Evolutionary conservation across 2,329 filamentous ascomycete species (phyloP).

Genomic region (Chaetomium strumarium): DNA sequence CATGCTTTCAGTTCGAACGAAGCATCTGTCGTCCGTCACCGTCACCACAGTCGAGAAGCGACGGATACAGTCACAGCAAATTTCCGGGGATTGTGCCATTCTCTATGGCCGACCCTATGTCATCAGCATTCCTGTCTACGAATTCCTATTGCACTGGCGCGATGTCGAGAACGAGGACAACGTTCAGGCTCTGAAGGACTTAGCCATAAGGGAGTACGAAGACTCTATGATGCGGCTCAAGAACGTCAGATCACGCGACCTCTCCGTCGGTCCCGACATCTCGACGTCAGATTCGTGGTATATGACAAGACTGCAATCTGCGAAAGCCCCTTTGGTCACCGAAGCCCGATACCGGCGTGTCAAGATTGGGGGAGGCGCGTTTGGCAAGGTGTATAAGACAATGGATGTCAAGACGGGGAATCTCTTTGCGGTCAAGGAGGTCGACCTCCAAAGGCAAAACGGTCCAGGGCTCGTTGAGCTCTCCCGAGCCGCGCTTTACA

Average conservation of each 20-base stretch:
- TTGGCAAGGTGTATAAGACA: constrained; percentile 16
- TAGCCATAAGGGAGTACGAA: neutral
- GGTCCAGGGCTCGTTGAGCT: too few species aligned
- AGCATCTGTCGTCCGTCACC: neutral
- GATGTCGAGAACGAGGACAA: neutral
- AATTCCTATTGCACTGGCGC: neutral
- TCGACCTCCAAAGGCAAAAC: constrained; percentile 2
- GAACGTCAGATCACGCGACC: constrained; percentile 2
- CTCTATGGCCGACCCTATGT: neutral
- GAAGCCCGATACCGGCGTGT: neutral
- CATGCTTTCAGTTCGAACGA: constrained; percentile 1
- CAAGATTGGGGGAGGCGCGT: constrained; percentile 20
- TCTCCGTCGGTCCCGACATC: neutral
- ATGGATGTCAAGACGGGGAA: constrained; percentile 12
- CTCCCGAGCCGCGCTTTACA: constrained; percentile 11
- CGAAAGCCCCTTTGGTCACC: neutral
- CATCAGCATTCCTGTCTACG: neutral
- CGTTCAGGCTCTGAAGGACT: neutral
- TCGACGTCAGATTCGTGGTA: neutral
- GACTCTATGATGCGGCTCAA: neutral
- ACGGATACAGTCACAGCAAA: too few species aligned
- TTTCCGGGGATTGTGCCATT: constrained; percentile 27
- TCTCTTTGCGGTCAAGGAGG: constrained; percentile 23
- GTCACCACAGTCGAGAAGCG: too few species aligned
- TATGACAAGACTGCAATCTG: neutral